A percentile compares a stretch with the other conserved stretches of the same genome.
Evolutionary conservation across 345 rosid species (phyloP).

Genomic region (Bruguiera parviflora): DNA sequence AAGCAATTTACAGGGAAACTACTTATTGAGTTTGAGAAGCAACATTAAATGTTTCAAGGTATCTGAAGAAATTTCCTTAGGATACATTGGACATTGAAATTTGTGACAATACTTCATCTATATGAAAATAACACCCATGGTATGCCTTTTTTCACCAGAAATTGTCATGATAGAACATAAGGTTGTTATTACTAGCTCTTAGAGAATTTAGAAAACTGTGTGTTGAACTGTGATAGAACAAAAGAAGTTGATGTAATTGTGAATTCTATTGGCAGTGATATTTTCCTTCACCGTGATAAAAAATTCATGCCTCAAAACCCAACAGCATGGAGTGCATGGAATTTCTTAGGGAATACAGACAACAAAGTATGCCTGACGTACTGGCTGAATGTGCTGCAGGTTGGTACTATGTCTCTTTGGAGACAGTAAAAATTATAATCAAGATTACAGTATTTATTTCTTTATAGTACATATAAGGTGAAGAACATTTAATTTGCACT

Average conservation of each 20-base stretch:
- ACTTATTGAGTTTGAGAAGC: too few species aligned
- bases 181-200: too few species aligned
- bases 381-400: conserved; percentile 98
- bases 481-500: background rate
- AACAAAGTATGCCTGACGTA: conserved; percentile 74
- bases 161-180: too few species aligned
- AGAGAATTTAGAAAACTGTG: too few species aligned
- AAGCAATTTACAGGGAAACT: too few species aligned
- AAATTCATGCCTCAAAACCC: conserved; percentile 71
- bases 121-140: background rate
- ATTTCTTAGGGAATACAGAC: conserved; percentile 72
- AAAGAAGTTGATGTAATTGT: background rate
- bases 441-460: background rate
- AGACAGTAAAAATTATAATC: background rate
- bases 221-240: background rate
- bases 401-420: conserved; percentile 19
- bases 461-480: background rate
- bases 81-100: background rate
- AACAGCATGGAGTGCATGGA: conserved; percentile 96
- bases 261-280: conserved; percentile 49
- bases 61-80: too few species aligned
- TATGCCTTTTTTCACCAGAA: too few species aligned
- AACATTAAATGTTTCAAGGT: too few species aligned
- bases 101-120: background rate
- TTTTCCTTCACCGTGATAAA: conserved; percentile 74